A percentile compares a stretch with the other conserved stretches of the same genome.
phyloP scores from a whole-genome alignment of 441 rosid genomes.

The Erodium moschatum region DNA sequence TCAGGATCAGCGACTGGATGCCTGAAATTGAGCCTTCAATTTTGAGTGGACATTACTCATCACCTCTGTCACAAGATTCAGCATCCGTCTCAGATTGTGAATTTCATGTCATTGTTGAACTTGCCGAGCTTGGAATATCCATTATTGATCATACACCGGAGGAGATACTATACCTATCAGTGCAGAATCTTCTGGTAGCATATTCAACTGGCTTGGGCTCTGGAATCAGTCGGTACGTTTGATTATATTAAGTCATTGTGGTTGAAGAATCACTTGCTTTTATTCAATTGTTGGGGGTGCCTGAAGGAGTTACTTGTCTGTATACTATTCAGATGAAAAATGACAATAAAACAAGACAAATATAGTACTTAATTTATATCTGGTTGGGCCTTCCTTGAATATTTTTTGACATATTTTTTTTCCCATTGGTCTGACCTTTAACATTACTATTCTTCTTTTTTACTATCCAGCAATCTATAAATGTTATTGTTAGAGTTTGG shows the following conservation, averaged over 20 bases:
- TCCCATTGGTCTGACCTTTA: neutral
- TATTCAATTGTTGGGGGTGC: neutral
- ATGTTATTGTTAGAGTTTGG: no score
- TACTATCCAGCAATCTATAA: neutral
- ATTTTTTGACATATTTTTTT: neutral
- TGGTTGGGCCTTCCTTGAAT: neutral
- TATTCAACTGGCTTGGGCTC: constrained; percentile 92
- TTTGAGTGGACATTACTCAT: constrained; percentile 31
- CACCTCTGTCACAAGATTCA: constrained; percentile 44
- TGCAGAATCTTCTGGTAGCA: constrained; percentile 72
- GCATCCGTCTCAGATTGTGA: constrained; percentile 46
- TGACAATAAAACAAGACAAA: neutral
- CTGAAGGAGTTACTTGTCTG: neutral
- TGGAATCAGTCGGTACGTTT: constrained; percentile 70
- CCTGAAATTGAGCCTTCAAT: constrained; percentile 67
- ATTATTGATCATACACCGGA: constrained; percentile 91
- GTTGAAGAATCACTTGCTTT: neutral
- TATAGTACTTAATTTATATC: neutral
- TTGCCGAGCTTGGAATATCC: constrained; percentile 92
- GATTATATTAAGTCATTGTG: neutral
- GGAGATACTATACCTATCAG: constrained; percentile 79
- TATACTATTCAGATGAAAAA: neutral
- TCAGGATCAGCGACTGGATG: constrained; percentile 87
- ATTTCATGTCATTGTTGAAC: constrained; percentile 82
- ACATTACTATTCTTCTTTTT: neutral